These are phyloP conservation scores for Basipetospora sp. DNA, from an alignment of 2,329 filamentous ascomycete genomes.

Conservation along the genomic window DNA sequence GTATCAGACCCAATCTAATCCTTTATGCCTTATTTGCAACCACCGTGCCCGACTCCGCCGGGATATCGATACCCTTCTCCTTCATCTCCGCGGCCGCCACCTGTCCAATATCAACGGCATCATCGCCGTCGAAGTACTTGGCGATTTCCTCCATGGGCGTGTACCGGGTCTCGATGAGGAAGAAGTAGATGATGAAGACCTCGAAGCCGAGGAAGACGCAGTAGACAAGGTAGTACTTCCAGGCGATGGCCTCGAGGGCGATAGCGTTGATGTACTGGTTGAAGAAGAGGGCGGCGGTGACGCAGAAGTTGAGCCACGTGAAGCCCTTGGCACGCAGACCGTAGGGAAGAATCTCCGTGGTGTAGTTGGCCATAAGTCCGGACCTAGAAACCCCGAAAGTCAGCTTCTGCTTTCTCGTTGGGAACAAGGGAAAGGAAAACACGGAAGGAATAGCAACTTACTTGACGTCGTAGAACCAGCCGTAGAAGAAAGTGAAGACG, in stretches of 20 bases:
- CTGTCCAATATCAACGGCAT: conserved; percentile 12
- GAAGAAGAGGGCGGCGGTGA: conserved; percentile 9
- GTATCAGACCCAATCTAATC: no score
- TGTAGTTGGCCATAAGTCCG: conserved; percentile 13
- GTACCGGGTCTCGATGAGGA: conserved; percentile 23
- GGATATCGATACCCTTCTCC: conserved; percentile 1
- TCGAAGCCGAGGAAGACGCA: conserved; percentile 8
- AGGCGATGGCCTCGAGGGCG: conserved; percentile 10
- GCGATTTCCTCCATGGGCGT: conserved; percentile 25
- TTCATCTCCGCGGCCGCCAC: conserved; percentile 2
- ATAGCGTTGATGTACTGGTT: conserved; percentile 12
- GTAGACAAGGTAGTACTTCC: conserved; percentile 11
- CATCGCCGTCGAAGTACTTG: conserved; percentile 23
- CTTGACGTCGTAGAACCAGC: conserved; percentile 18
- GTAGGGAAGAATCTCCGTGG: conserved; percentile 15
- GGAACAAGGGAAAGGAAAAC: conserved; percentile 31
- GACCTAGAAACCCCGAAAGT: no score
- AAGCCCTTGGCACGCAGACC: conserved; percentile 14
- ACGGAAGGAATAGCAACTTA: conserved; percentile 31
- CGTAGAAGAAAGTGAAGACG: conserved; percentile 20
- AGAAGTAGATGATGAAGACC: conserved; percentile 11
- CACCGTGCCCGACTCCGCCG: no score
- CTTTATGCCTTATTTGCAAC: no score
- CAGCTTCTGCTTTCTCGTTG: no score
- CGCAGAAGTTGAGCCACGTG: conserved; percentile 12